Evolutionary conservation across 1,284 basidiomycete species (phyloP).

Genomic region (Ceratobasidium papillatum): DNA sequence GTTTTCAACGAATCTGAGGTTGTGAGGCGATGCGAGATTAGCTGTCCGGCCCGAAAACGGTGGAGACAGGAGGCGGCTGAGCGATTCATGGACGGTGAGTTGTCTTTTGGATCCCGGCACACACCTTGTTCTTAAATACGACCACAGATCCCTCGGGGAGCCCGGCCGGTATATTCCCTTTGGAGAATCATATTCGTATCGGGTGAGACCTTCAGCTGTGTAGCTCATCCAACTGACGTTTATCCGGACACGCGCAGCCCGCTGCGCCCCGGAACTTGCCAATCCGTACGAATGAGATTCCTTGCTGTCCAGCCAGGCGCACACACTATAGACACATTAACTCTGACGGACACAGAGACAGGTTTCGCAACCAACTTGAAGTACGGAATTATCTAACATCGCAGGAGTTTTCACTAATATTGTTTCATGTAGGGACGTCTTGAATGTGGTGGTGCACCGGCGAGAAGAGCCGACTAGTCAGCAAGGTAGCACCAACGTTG

Average conservation of each 20-base stretch:
- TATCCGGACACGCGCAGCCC: conserved; percentile 61
- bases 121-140: not conserved
- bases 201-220: conserved; percentile 63
- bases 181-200: conserved; percentile 83
- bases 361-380: conserved; percentile 77
- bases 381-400: conserved; percentile 54
- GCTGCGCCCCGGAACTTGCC: conserved; percentile 78
- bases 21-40: conserved; percentile 79
- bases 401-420: not conserved
- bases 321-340: conserved; percentile 76
- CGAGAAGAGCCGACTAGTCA: not conserved
- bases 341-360: conserved; percentile 76
- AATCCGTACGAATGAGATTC: conserved; percentile 87
- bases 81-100: conserved; percentile 21
- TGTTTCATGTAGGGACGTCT: not conserved
- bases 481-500: not conserved
- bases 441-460: conserved; percentile 32
- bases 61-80: conserved; percentile 50
- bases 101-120: not conserved
- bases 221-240: not conserved
- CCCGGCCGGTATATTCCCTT: conserved; percentile 67
- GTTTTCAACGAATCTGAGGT: conserved; percentile 86
- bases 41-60: conserved; percentile 65
- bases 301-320: conserved; percentile 82
- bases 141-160: not conserved